phyloP scores from a whole-genome alignment of 2,329 filamentous ascomycete genomes.

The Fusarium pseudoanthophilum region DNA sequence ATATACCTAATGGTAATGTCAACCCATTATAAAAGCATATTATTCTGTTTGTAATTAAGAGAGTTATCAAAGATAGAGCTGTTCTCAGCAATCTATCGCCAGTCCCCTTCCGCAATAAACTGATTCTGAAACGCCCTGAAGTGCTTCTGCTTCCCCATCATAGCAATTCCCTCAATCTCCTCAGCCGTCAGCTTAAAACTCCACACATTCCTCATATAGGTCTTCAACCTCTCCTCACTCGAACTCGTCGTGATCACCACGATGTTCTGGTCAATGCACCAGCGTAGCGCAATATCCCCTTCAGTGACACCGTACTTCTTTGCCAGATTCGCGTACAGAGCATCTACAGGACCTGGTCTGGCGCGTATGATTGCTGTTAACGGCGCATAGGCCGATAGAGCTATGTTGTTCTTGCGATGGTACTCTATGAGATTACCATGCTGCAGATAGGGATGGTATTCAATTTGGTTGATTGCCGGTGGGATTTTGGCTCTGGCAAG shows the following conservation, averaged over 20 bases:
- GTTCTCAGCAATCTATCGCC: background rate
- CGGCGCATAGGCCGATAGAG: background rate
- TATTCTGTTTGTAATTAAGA: no score
- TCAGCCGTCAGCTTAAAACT: background rate
- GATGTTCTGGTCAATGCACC: background rate
- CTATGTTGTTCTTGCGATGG: background rate
- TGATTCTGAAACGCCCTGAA: background rate
- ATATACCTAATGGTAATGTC: no score
- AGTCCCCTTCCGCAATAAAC: background rate
- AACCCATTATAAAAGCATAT: no score
- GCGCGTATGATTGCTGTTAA: background rate
- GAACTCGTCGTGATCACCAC: background rate
- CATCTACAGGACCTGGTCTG: background rate
- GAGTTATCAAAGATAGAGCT: no score
- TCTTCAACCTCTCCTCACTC: background rate
- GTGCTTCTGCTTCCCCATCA: background rate
- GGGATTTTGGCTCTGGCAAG: background rate
- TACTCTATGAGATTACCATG: background rate
- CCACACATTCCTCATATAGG: background rate
- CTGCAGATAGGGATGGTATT: background rate
- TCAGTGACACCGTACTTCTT: background rate
- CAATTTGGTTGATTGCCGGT: background rate
- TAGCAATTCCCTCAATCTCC: background rate
- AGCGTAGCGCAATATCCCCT: background rate
- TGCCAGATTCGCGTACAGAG: rapidly evolving